These are phyloP conservation scores for Diaporthe sp. DNA, from an alignment of 2,329 filamentous ascomycete genomes.

Conservation along the genomic window DNA sequence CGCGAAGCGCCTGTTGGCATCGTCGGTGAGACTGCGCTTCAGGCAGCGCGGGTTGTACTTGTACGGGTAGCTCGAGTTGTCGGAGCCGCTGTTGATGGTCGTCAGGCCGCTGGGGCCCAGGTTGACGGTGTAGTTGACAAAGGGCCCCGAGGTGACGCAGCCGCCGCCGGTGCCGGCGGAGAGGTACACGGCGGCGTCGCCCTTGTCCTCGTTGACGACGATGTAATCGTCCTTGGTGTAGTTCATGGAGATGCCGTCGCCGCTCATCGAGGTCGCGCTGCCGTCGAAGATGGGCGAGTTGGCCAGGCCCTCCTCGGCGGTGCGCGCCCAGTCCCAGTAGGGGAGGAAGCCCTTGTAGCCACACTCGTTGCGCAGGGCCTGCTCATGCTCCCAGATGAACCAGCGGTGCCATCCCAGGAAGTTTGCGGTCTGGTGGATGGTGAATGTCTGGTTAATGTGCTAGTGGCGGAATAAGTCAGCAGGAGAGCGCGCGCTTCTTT, in stretches of 20 bases:
- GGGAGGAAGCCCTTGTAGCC: slow-evolving; percentile 44
- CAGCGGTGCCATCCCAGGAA: slow-evolving; percentile 38
- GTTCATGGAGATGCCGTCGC: slow-evolving; percentile 53
- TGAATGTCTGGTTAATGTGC: slow-evolving; percentile 41
- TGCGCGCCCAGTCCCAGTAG: slow-evolving; percentile 64
- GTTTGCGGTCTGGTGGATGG: slow-evolving; percentile 36
- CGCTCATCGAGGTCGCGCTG: slow-evolving; percentile 60
- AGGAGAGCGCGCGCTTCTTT: slow-evolving; percentile 20
- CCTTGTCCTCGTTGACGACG: slow-evolving; percentile 45
- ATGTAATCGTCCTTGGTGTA: slow-evolving; percentile 48
- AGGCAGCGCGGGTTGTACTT: slow-evolving; percentile 57
- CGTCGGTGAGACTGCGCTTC: slow-evolving; percentile 52
- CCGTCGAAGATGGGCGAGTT: slow-evolving; percentile 67
- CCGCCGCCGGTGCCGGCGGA: slow-evolving; percentile 63
- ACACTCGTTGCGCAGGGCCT: slow-evolving; percentile 37
- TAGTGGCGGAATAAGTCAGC: slow-evolving; percentile 42
- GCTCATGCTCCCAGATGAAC: slow-evolving; percentile 35
- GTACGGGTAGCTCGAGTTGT: slow-evolving; percentile 47
- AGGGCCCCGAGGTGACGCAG: slow-evolving; percentile 63
- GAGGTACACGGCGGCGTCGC: slow-evolving; percentile 39
- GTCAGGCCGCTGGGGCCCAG: slow-evolving; percentile 53
- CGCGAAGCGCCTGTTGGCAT: slow-evolving; percentile 25
- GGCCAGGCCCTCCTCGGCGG: slow-evolving; percentile 55
- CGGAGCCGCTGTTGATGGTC: slow-evolving; percentile 45
- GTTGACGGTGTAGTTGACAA: slow-evolving; percentile 55